Base-by-base conservation (phyloP, 2,329 filamentous ascomycete species). In the Pyrenophora seminiperda region DNA sequence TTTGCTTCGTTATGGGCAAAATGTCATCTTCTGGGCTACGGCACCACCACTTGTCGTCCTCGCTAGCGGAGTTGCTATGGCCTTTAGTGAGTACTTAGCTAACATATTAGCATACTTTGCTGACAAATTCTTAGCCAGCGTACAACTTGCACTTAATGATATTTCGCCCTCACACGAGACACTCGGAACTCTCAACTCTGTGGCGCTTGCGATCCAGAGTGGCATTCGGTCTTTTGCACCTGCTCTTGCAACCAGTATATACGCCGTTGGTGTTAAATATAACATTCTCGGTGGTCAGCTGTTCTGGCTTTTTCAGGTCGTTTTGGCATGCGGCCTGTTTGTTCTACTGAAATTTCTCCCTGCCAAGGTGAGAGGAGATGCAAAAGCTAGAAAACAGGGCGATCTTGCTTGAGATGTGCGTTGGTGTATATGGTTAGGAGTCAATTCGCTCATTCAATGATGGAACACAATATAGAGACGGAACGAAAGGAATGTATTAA, bases 111-210 rank as follows among this genome's bases (percentile, higher is more conserved):
- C 19, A 10, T 41, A 2, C 7, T n/a, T 38, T 37, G 9, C 52
- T 62, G 33, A 59, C 34, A 9, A 29, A 4, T 7, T 15, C 3
- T 3, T 37, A 76, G 74, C 87, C 0, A 85, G 79, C 1, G 80
- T 86, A 1, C 88, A 92, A 75, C 83, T 93, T 7, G 84, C 84
- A 0, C 66, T 93, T 24, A 93, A 93, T 69, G 88, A 92, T 50
- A 82, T 88, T 2, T 80, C 85, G 0, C 90, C 90, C 0, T 83
- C 79, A 7, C 80, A 83, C 1, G 76, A 78, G 33, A 81, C 84
- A 0, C 75, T 93, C 7, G 89, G 86, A 0, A 90, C 84, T 0
- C 74, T 94, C 20, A 93, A 93, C 60, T 86, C 86, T 0, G 61
- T 90, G 1, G 81, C 83, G 0, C 75, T 93, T 49, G 87, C 87